phyloP scores from a whole-genome alignment of 805 yeast genomes.

The Teunomyces aglyptinius region DNA sequence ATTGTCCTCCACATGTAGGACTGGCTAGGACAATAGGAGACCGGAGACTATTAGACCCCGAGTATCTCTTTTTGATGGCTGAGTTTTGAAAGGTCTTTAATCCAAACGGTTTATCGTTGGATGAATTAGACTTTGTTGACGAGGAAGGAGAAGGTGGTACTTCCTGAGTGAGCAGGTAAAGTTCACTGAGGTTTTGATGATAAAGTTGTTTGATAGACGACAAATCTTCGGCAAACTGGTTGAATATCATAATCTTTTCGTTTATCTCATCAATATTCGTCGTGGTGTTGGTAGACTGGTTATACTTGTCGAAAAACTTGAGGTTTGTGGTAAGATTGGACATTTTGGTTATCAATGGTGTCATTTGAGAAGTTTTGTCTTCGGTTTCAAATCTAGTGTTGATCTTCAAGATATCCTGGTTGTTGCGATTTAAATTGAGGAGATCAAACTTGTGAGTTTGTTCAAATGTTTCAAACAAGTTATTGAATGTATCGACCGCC shows the following conservation, averaged over 20 bases:
- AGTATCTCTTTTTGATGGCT: slow-evolving; percentile 24
- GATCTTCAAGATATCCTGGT: slow-evolving; percentile 17
- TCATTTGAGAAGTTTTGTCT: neutral
- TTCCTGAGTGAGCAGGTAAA: slow-evolving; percentile 9
- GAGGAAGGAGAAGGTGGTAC: slow-evolving; percentile 9
- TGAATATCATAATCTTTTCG: slow-evolving; percentile 37
- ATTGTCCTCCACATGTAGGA: neutral
- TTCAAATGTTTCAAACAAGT: slow-evolving; percentile 29
- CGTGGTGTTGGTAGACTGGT: slow-evolving; percentile 25
- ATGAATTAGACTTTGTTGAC: slow-evolving; percentile 7
- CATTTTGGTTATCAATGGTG: slow-evolving; percentile 28
- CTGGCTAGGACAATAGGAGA: neutral
- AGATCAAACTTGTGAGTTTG: slow-evolving; percentile 1
- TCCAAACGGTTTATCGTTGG: slow-evolving; percentile 8
- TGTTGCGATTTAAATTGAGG: slow-evolving; percentile 6
- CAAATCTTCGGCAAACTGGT: slow-evolving; percentile 34
- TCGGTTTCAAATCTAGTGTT: neutral
- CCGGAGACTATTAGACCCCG: slow-evolving; percentile 14
- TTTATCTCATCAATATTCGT: slow-evolving; percentile 30
- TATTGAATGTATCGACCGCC: slow-evolving; percentile 19
- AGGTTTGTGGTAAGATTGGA: slow-evolving; percentile 33
- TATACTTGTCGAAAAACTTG: slow-evolving; percentile 37
- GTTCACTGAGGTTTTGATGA: slow-evolving; percentile 21
- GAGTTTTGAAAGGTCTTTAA: slow-evolving; percentile 37
- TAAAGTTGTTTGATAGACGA: slow-evolving; percentile 28